Percentiles rank a stretch among this genome's conserved stretches.
Evolutionary conservation across 495 filamentous ascomycete genomes (phyloP).

Genomic region (Chaetomium fimeti): DNA sequence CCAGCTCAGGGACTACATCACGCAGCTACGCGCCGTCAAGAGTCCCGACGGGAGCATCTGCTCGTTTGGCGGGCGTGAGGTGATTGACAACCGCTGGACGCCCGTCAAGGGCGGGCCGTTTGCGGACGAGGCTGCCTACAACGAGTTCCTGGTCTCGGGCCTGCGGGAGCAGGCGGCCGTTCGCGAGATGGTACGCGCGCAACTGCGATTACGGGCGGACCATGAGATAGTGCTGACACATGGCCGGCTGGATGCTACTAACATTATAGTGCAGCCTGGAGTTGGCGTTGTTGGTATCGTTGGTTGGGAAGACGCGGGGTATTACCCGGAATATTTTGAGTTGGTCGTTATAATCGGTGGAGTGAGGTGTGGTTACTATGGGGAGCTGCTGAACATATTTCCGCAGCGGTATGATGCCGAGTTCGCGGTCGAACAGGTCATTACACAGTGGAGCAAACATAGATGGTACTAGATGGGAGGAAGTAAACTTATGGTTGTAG

Average conservation of each 20-base stretch:
- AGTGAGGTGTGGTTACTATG: neutral
- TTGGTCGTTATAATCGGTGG: neutral
- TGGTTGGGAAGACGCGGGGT: conserved; percentile 1
- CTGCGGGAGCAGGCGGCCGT: neutral
- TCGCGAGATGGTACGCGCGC: neutral
- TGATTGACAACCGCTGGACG: neutral
- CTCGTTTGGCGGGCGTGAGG: conserved; percentile 1
- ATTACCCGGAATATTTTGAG: conserved; percentile 7
- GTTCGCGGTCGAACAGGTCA: neutral
- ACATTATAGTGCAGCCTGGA: conserved; percentile 3
- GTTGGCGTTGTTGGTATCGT: conserved; percentile 5
- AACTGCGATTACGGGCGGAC: neutral
- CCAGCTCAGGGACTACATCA: neutral
- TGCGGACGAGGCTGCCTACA: conserved; percentile 1
- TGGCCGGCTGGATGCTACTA: conserved; percentile 1
- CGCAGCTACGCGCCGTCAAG: conserved; percentile 4
- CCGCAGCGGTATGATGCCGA: conserved; percentile 15
- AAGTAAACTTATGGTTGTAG: too few relatives aligned
- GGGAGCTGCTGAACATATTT: conserved; percentile 1
- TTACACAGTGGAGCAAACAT: neutral
- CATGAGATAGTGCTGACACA: neutral
- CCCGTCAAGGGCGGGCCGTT: conserved; percentile 1
- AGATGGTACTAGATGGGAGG: too few relatives aligned
- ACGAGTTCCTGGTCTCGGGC: conserved; percentile 5
- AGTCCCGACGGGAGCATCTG: conserved; percentile 13